Percentiles rank a stretch among this genome's conserved stretches.
Conservation (phyloP, 768 basidiomycete species). For the Trametes gibbosa region DNA sequence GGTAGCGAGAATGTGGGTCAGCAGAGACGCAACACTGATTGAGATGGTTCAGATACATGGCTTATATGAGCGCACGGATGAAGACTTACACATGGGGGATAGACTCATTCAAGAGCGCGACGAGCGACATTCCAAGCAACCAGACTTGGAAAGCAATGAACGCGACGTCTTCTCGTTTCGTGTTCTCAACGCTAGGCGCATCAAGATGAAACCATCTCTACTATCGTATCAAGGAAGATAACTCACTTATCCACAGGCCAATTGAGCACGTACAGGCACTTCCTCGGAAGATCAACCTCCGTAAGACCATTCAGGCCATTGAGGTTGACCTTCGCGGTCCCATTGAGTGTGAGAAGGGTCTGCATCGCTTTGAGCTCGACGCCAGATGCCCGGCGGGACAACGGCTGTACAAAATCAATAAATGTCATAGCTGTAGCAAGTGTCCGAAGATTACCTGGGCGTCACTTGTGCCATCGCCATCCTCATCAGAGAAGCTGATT, state of each 20-base stretch:
- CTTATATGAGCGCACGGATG: too few relatives aligned
- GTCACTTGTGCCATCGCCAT: not conserved
- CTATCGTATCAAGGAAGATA: not conserved
- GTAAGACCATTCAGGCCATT: conserved; percentile 34
- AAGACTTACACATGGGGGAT: conserved; percentile 62
- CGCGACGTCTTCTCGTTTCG: conserved; percentile 73
- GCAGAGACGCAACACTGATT: conserved; percentile 54
- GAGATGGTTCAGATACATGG: not conserved
- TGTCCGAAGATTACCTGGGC: not conserved
- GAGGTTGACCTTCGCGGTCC: conserved; percentile 27
- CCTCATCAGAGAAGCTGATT: not conserved
- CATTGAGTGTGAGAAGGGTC: conserved; percentile 3
- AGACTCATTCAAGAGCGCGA: conserved; percentile 71
- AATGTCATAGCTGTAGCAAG: too few relatives aligned
- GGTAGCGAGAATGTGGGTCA: conserved; percentile 73
- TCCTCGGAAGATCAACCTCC: conserved; percentile 38
- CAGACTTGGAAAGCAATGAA: conserved; percentile 80
- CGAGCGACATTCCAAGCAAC: conserved; percentile 75
- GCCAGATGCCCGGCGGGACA: not conserved
- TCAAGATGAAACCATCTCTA: not conserved
- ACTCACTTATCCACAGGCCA: conserved; percentile 71
- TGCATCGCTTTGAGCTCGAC: not conserved
- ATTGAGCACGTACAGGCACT: conserved; percentile 60
- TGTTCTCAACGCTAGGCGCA: conserved; percentile 55
- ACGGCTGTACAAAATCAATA: not conserved